phyloP scores from a whole-genome alignment of 108 stramenopile genomes.

The Nitzschia sp. region DNA sequence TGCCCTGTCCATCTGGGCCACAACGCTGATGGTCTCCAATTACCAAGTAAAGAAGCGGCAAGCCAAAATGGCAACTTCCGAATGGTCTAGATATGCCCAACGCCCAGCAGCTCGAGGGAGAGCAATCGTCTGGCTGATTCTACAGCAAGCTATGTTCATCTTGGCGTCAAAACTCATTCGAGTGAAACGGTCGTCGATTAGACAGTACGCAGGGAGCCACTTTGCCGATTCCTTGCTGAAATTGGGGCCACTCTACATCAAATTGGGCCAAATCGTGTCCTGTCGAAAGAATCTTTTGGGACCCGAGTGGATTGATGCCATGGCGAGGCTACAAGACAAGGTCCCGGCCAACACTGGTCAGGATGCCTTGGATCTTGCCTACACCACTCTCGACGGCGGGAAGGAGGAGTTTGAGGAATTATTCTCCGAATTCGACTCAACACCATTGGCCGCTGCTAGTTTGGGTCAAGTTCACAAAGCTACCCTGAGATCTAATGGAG shows the following conservation, averaged over 20 bases:
- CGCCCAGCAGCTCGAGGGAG: conserved; percentile 70
- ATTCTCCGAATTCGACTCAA: conserved; percentile 81
- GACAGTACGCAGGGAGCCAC: conserved; percentile 35
- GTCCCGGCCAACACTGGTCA: conserved; percentile 83
- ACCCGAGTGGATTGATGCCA: conserved; percentile 81
- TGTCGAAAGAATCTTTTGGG: conserved; percentile 87
- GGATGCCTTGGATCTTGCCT: conserved; percentile 81
- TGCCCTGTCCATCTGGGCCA: not conserved
- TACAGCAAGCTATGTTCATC: conserved; percentile 16
- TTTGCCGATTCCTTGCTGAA: conserved; percentile 76
- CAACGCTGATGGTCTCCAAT: not conserved
- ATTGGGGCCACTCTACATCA: conserved; percentile 54
- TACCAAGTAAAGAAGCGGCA: conserved; percentile 43
- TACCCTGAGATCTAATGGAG: conserved; percentile 56
- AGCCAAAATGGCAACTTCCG: conserved; percentile 69
- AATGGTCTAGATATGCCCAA: conserved; percentile 83
- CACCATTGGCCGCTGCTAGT: conserved; percentile 81
- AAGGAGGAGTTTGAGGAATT: conserved; percentile 50
- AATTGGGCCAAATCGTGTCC: conserved; percentile 93
- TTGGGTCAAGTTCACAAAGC: conserved; percentile 94
- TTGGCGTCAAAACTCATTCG: conserved; percentile 1
- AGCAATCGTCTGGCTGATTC: conserved; percentile 47
- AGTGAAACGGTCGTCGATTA: not conserved
- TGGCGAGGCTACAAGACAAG: conserved; percentile 91
- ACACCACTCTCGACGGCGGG: conserved; percentile 65